These are phyloP conservation scores for Eimeria praecox DNA, from an alignment of 169 alveolate species.

Conservation along the genomic window DNA sequence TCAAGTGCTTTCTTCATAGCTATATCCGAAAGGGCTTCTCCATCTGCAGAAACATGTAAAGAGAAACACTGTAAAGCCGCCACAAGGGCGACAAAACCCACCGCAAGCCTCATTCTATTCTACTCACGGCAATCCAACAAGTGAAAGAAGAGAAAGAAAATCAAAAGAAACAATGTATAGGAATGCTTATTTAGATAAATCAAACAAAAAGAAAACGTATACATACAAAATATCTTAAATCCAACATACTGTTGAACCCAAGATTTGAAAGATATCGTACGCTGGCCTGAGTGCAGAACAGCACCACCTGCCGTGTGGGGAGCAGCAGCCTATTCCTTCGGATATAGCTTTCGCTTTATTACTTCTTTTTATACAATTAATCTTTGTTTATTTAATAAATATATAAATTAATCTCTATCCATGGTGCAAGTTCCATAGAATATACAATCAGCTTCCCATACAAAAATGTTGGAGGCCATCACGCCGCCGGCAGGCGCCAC, in stretches of 20 bases:
- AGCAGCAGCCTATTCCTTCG: not conserved
- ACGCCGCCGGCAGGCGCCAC: too few relatives aligned
- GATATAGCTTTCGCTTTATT: not conserved
- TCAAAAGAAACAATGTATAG: not conserved
- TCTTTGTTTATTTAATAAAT: too few relatives aligned
- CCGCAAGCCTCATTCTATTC: constrained; percentile 27
- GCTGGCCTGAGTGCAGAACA: not conserved
- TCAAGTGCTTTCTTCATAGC: not conserved
- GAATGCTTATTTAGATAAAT: not conserved
- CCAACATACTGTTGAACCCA: not conserved
- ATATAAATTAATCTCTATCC: too few relatives aligned
- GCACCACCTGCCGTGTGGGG: not conserved
- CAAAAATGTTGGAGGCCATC: too few relatives aligned
- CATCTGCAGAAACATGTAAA: not conserved
- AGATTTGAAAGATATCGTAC: not conserved
- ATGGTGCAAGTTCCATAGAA: too few relatives aligned
- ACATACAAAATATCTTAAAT: not conserved
- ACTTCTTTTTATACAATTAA: too few relatives aligned
- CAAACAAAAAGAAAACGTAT: not conserved
- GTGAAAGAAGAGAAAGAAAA: not conserved
- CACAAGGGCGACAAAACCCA: not conserved
- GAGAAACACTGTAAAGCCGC: constrained; percentile 11
- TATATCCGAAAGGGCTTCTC: not conserved
- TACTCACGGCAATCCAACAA: not conserved
- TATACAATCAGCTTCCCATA: too few relatives aligned